Evolutionary conservation across 2,329 filamentous ascomycete species (phyloP).

Genomic region (Microdochium bolleyi): DNA sequence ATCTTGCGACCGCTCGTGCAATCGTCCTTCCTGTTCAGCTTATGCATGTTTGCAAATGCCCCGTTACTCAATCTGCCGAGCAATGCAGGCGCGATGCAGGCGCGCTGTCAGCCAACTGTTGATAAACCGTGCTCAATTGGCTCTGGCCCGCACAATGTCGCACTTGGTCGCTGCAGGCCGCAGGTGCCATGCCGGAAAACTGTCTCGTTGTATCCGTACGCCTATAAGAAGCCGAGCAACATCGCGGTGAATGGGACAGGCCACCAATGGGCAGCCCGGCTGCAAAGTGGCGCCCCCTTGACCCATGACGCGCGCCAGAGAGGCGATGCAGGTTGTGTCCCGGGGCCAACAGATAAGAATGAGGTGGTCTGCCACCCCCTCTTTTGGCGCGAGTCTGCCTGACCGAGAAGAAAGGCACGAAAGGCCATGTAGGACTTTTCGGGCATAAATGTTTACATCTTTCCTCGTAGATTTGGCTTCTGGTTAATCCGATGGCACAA

Average conservation of each 20-base stretch:
- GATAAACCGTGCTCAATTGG: background rate
- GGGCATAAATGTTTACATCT: background rate
- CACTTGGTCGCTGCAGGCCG: background rate
- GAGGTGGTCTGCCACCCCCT: background rate
- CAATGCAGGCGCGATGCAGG: too few species aligned
- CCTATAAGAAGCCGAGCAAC: background rate
- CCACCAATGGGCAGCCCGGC: background rate
- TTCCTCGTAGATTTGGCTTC: too few species aligned
- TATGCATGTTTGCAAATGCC: too few species aligned
- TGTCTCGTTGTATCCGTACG: background rate
- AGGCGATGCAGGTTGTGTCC: background rate
- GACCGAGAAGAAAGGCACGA: background rate
- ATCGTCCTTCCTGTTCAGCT: too few species aligned
- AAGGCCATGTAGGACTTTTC: background rate
- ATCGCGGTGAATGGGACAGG: background rate
- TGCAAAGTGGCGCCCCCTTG: background rate
- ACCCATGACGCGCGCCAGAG: background rate
- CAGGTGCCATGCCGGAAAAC: background rate
- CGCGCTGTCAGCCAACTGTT: too few species aligned
- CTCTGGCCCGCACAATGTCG: background rate
- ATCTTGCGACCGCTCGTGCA: too few species aligned
- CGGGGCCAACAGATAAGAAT: background rate
- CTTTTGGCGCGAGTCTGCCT: too few species aligned
- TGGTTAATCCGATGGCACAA: too few species aligned
- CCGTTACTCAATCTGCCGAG: too few species aligned